A percentile compares a stretch with the other conserved stretches of the same genome.
Evolutionary conservation across 2,329 filamentous ascomycete species (phyloP).

Genomic region (Fusarium citri): DNA sequence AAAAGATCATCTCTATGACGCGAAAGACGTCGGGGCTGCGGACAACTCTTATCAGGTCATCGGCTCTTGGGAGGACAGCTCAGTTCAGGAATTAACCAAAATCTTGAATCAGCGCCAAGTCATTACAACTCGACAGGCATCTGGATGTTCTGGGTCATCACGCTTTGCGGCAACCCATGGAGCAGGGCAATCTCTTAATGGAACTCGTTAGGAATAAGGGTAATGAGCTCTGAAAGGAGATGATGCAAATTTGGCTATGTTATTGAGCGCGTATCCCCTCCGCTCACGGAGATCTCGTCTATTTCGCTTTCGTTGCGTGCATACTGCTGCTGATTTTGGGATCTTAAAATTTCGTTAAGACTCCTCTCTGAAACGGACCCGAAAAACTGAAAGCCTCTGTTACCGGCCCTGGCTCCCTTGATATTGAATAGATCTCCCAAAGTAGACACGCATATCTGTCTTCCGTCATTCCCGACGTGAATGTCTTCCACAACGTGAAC

Average conservation of each 20-base stretch:
- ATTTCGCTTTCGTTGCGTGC: background rate
- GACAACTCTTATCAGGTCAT: conserved; percentile 34
- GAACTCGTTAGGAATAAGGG: background rate
- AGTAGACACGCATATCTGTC: conserved; percentile 34
- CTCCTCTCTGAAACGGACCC: conserved; percentile 12
- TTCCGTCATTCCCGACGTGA: conserved; percentile 20
- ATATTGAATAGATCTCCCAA: conserved; percentile 35
- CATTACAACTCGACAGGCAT: background rate
- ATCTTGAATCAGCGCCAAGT: conserved; percentile 12
- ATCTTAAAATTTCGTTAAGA: conserved; percentile 4
- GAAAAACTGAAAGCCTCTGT: conserved; percentile 8
- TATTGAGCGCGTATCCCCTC: background rate
- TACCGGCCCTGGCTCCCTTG: conserved; percentile 20
- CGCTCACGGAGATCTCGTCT: background rate
- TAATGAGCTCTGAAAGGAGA: background rate
- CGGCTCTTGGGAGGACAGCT: conserved; percentile 26
- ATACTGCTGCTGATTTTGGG: conserved; percentile 5
- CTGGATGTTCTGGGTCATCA: background rate
- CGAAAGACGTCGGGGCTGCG: conserved; percentile 22
- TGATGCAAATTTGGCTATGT: conserved; percentile 1
- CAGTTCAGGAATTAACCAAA: conserved; percentile 13
- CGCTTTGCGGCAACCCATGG: conserved; percentile 12
- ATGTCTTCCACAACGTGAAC: conserved; percentile 39
- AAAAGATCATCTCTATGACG: conserved; percentile 39
- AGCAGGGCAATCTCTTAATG: conserved; percentile 2